These are phyloP conservation scores for Pythium myriotylum DNA, from an alignment of 352 stramenopile genomes.

Conservation along the genomic window DNA sequence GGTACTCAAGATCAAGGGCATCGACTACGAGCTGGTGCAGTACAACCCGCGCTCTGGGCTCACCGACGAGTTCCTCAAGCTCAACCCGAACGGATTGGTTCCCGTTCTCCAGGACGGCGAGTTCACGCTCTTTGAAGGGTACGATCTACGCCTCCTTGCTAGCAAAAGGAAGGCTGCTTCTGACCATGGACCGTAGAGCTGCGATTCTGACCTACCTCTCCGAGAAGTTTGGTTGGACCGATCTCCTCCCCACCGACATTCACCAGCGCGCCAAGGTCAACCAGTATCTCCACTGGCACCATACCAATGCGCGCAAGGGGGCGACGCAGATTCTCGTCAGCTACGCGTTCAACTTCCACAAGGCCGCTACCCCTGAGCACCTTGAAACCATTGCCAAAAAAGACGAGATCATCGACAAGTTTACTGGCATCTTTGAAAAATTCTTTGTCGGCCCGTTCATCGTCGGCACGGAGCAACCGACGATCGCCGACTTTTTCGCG, in stretches of 20 bases:
- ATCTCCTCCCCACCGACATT: conserved; percentile 43
- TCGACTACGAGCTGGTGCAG: conserved; percentile 43
- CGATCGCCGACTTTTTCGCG: conserved; percentile 52
- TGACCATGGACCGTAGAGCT: no score
- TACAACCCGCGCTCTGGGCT: conserved; percentile 17
- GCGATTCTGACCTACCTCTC: conserved; percentile 57
- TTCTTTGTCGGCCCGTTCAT: conserved; percentile 49
- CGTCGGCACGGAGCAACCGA: conserved; percentile 50
- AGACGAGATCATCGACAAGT: conserved; percentile 3
- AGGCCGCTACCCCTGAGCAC: not conserved
- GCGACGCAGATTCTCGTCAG: conserved; percentile 29
- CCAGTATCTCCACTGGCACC: conserved; percentile 76
- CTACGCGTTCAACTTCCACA: not conserved
- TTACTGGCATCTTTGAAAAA: conserved; percentile 19
- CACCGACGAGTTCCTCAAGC: conserved; percentile 39
- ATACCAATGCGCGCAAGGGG: conserved; percentile 49
- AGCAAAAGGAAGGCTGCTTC: not conserved
- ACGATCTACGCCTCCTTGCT: not conserved
- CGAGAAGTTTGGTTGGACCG: conserved; percentile 51
- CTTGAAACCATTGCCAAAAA: conserved; percentile 10
- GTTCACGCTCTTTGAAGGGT: conserved; percentile 57
- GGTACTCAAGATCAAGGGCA: conserved; percentile 43
- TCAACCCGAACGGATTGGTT: conserved; percentile 55
- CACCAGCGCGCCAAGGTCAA: conserved; percentile 53
- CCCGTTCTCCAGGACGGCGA: conserved; percentile 53